These are phyloP conservation scores for Leccinum longicurvipes DNA, from an alignment of 768 basidiomycete species.

Conservation along the genomic window DNA sequence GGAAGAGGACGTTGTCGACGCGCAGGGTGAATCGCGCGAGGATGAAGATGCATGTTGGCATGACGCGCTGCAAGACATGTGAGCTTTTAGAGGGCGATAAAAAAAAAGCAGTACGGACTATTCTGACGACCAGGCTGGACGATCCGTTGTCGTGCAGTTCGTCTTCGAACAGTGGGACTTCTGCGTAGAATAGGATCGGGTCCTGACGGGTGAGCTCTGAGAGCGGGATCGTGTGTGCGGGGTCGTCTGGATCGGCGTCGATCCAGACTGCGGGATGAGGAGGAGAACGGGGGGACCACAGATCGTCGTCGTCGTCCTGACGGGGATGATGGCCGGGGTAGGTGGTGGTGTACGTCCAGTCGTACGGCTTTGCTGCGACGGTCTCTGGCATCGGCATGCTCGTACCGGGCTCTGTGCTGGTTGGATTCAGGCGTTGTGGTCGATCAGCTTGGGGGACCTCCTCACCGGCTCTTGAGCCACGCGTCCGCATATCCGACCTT, in stretches of 20 bases:
- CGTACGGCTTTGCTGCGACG: constrained; percentile 80
- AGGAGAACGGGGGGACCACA: background rate
- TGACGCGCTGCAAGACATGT: constrained; percentile 68
- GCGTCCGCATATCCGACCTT: constrained; percentile 93
- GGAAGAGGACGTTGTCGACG: constrained; percentile 93
- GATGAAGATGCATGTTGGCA: constrained; percentile 93
- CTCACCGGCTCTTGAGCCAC: constrained; percentile 85
- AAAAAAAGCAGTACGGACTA: constrained; percentile 52
- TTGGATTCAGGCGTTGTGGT: background rate
- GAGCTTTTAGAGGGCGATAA: background rate
- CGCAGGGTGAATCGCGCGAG: constrained; percentile 89
- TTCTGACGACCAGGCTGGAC: constrained; percentile 77
- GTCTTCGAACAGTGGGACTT: constrained; percentile 92
- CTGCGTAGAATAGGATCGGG: constrained; percentile 97
- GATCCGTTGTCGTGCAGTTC: constrained; percentile 97
- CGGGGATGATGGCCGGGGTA: constrained; percentile 60
- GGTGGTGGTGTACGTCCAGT: constrained; percentile 96
- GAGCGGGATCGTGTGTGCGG: constrained; percentile 71
- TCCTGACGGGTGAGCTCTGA: constrained; percentile 83
- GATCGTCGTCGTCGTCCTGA: constrained; percentile 7
- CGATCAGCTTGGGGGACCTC: background rate
- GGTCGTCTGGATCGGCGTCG: constrained; percentile 54
- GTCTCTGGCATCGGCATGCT: constrained; percentile 65
- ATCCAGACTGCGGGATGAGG: constrained; percentile 39
- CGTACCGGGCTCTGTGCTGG: constrained; percentile 67